A percentile compares a stretch with the other conserved stretches of the same genome.
These are phyloP conservation scores for Melanogaster broomeanus DNA, from an alignment of 768 basidiomycete genomes.

Conservation along the genomic window DNA sequence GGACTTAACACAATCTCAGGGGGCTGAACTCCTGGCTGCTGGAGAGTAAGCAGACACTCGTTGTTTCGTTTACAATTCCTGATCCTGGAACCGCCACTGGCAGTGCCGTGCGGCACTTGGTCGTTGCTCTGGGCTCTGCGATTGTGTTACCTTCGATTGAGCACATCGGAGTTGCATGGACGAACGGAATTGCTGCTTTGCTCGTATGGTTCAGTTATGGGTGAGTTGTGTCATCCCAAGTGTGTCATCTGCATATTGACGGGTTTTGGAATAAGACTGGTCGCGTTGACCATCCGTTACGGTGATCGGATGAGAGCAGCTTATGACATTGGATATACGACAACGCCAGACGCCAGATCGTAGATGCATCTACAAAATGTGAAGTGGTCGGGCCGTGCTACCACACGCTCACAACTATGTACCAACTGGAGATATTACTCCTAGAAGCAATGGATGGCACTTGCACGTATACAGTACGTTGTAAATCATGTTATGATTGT, in stretches of 20 bases:
- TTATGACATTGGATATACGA: conserved; percentile 48
- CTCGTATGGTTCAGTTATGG: conserved; percentile 48
- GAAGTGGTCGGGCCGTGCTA: neutral
- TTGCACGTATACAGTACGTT: too few relatives aligned
- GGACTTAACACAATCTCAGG: conserved; percentile 55
- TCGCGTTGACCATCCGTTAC: conserved; percentile 49
- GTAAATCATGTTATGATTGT: too few relatives aligned
- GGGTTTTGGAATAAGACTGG: conserved; percentile 32
- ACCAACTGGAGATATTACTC: too few relatives aligned
- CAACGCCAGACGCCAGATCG: neutral
- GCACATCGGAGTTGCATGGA: conserved; percentile 44
- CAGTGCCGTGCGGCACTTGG: conserved; percentile 50
- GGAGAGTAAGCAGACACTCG: conserved; percentile 40
- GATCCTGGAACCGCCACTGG: too few relatives aligned
- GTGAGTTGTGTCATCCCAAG: conserved; percentile 34
- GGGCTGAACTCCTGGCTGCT: conserved; percentile 60
- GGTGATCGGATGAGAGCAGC: conserved; percentile 52
- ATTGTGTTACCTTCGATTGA: conserved; percentile 54
- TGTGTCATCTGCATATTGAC: too few relatives aligned
- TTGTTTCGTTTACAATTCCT: neutral
- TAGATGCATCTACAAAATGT: neutral
- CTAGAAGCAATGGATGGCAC: too few relatives aligned
- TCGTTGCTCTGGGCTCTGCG: conserved; percentile 45
- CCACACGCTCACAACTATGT: too few relatives aligned
- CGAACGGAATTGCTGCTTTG: conserved; percentile 45